Conservation (phyloP, 257 asterid species). For the Verbena officinalis region DNA sequence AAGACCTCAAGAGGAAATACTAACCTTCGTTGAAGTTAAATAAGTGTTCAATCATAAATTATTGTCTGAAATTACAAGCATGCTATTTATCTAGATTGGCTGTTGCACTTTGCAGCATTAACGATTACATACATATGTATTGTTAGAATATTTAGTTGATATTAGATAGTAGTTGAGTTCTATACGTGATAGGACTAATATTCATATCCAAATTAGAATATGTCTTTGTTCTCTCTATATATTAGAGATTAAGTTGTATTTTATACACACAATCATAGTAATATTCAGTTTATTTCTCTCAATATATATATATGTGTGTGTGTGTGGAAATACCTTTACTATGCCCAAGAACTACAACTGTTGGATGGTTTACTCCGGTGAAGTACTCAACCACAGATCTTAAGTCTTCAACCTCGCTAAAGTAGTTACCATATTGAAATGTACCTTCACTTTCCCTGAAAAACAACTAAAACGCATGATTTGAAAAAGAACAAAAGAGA, state of each 20-base stretch:
- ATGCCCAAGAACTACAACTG: slow-evolving; percentile 79
- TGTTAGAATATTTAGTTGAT: no score
- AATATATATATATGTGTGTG: slow-evolving; percentile 1
- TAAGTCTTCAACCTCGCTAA: slow-evolving; percentile 74
- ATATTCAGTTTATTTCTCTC: no score
- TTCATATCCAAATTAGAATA: no score
- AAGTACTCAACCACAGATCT: slow-evolving; percentile 78
- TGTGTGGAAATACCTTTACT: slow-evolving; percentile 62
- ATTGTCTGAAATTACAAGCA: not conserved
- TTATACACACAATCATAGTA: no score
- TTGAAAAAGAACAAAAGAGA: slow-evolving; percentile 2
- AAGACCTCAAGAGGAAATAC: not conserved
- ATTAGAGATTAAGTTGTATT: no score
- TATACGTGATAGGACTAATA: no score
- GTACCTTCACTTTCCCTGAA: slow-evolving; percentile 90
- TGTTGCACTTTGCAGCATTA: not conserved
- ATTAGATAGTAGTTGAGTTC: no score
- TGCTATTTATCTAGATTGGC: no score
- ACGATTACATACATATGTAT: no score
- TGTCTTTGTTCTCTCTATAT: no score
- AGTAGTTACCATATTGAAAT: slow-evolving; percentile 70
- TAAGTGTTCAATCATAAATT: no score
- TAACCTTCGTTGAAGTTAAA: no score
- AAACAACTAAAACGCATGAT: slow-evolving; percentile 25
- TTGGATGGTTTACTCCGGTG: slow-evolving; percentile 43